These are phyloP conservation scores for Colletotrichum tropicicola DNA, from an alignment of 2,329 filamentous ascomycete species.

Conservation along the genomic window DNA sequence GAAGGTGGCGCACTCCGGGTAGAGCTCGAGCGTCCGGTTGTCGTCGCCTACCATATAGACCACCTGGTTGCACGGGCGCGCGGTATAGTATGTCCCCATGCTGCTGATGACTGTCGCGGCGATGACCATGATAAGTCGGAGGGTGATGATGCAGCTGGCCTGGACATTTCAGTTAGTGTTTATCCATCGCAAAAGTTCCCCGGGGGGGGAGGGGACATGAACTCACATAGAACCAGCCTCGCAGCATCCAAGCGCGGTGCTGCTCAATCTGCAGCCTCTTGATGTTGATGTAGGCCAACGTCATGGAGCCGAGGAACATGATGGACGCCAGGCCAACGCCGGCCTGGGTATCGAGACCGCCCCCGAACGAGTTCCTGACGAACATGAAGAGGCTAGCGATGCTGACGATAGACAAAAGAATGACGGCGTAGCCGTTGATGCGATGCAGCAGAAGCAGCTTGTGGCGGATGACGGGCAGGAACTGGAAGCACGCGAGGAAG, in stretches of 20 bases:
- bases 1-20: conserved; percentile 53
- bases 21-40: conserved; percentile 39
- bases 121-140: conserved; percentile 55
- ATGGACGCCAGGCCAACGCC: conserved; percentile 53
- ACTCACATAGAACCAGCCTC: conserved; percentile 59
- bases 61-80: conserved; percentile 58
- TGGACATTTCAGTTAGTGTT: conserved; percentile 29
- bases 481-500: conserved; percentile 56
- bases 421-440: conserved; percentile 65
- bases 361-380: conserved; percentile 59
- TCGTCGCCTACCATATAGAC: conserved; percentile 42
- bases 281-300: conserved; percentile 63
- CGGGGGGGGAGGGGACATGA: no score
- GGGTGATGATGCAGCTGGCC: conserved; percentile 58
- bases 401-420: conserved; percentile 55
- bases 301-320: conserved; percentile 51
- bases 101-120: conserved; percentile 44
- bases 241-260: conserved; percentile 71
- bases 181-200: no score
- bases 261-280: conserved; percentile 69
- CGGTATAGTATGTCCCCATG: conserved; percentile 34
- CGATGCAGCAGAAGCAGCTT: conserved; percentile 63
- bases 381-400: conserved; percentile 64
- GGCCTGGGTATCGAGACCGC: conserved; percentile 58
- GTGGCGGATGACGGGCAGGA: conserved; percentile 56